These are phyloP conservation scores for Xylaria acuta DNA, from an alignment of 495 filamentous ascomycete genomes.

Conservation along the genomic window DNA sequence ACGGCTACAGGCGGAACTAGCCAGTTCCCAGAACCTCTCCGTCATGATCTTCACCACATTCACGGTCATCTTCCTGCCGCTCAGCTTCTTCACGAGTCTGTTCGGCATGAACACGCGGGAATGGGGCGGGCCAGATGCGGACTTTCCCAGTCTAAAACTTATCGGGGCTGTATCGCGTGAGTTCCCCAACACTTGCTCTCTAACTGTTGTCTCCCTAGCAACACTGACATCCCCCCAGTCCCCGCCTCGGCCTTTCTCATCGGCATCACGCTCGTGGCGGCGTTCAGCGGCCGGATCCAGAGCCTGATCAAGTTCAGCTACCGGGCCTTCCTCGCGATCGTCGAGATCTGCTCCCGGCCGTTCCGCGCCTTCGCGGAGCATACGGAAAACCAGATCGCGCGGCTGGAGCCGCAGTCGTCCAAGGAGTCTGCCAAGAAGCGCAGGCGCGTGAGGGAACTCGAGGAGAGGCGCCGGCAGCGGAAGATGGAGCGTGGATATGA, in stretches of 20 bases:
- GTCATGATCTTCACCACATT: slow-evolving; percentile 76
- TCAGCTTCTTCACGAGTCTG: slow-evolving; percentile 70
- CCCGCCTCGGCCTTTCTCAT: slow-evolving; percentile 49
- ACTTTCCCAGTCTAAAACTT: slow-evolving; percentile 39
- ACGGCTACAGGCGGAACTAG: slow-evolving; percentile 67
- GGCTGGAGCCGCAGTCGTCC: slow-evolving; percentile 38
- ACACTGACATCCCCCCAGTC: slow-evolving; percentile 34
- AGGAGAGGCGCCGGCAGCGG: slow-evolving; percentile 29
- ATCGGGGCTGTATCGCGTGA: slow-evolving; percentile 51
- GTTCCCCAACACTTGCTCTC: neutral
- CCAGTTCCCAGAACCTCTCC: slow-evolving; percentile 66
- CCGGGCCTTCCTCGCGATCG: slow-evolving; percentile 17
- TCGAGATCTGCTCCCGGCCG: slow-evolving; percentile 13
- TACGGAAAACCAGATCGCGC: slow-evolving; percentile 29
- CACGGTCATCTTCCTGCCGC: slow-evolving; percentile 69
- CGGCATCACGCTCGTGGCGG: slow-evolving; percentile 45
- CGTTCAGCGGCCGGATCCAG: slow-evolving; percentile 45
- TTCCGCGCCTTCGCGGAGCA: slow-evolving; percentile 24
- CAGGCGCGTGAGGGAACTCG: slow-evolving; percentile 35
- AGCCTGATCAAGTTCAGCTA: slow-evolving; percentile 18
- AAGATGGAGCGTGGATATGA: slow-evolving; percentile 49
- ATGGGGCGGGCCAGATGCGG: slow-evolving; percentile 59
- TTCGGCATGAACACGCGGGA: slow-evolving; percentile 71
- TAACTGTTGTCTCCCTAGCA: neutral
- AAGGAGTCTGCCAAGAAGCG: slow-evolving; percentile 27